Conservation (phyloP, 208 protist genomes). For the Trichomonas vaginalis region DNA sequence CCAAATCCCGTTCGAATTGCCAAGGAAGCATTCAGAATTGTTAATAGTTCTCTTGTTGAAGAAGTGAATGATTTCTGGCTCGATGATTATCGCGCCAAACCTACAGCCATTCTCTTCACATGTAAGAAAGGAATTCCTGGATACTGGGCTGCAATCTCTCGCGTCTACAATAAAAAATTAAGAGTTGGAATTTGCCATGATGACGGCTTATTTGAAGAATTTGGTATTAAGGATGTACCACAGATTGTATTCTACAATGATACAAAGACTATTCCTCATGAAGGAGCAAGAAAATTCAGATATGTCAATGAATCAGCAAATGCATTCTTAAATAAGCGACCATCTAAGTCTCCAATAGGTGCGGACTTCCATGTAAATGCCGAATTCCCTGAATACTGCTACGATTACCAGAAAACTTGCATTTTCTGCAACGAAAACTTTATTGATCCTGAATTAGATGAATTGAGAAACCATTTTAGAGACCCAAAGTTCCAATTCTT, state of each 20-base stretch:
- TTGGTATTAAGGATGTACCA: neutral
- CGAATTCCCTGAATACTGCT: neutral
- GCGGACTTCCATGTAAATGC: neutral
- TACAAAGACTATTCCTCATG: neutral
- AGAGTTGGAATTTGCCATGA: slow-evolving; percentile 6
- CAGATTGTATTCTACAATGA: neutral
- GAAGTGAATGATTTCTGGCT: neutral
- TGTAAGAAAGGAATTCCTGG: neutral
- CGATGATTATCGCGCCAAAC: neutral
- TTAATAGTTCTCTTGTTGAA: neutral
- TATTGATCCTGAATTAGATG: neutral
- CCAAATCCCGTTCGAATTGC: neutral
- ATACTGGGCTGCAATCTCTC: neutral
- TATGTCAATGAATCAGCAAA: neutral
- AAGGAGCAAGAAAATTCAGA: neutral
- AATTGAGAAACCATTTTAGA: neutral
- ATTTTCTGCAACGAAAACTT: neutral
- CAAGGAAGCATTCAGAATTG: neutral
- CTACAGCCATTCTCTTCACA: slow-evolving; percentile 6
- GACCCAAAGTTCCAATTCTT: neutral
- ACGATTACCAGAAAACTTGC: neutral
- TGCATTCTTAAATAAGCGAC: neutral
- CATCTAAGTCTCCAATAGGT: neutral
- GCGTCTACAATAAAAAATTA: neutral
- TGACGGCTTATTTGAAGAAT: neutral